phyloP scores from a whole-genome alignment of 2,329 filamentous ascomycete genomes.

The Aspergillus awamori region DNA sequence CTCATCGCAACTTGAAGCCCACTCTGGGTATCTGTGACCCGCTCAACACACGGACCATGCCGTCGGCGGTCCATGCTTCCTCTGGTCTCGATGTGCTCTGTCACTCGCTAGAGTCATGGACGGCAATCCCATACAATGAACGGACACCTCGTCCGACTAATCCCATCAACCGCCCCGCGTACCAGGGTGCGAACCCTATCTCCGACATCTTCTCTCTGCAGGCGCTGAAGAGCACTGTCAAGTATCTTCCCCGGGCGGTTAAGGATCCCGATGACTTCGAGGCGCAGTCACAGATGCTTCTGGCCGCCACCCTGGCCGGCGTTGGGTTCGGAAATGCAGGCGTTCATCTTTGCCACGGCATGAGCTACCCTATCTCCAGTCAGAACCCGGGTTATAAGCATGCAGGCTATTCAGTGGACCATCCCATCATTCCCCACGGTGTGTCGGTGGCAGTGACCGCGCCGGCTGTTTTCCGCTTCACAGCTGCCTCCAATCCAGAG shows the following conservation, averaged over 20 bases:
- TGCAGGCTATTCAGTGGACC: conserved; percentile 75
- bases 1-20: conserved; percentile 92
- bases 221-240: conserved; percentile 79
- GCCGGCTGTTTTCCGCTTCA: conserved; percentile 92
- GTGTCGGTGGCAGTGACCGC: conserved; percentile 93
- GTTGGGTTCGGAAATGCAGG: conserved; percentile 98
- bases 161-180: conserved; percentile 87
- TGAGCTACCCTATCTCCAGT: conserved; percentile 96
- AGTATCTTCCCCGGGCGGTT: conserved; percentile 88
- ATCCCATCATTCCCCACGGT: conserved; percentile 89
- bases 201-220: conserved; percentile 94
- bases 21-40: conserved; percentile 85
- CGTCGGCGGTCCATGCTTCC: conserved; percentile 84
- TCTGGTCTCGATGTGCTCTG: conserved; percentile 95
- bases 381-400: conserved; percentile 93
- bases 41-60: conserved; percentile 95
- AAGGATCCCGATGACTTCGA: conserved; percentile 87
- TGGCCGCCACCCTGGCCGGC: conserved; percentile 90
- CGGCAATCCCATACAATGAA: conserved; percentile 91
- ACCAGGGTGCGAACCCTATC: conserved; percentile 97
- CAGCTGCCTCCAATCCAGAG: conserved; percentile 85
- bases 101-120: conserved; percentile 95
- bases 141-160: conserved; percentile 81
- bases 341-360: conserved; percentile 86
- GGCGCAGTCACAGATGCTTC: conserved; percentile 92